phyloP scores from a whole-genome alignment of 2,329 filamentous ascomycete species.

The Truncatella angustata region DNA sequence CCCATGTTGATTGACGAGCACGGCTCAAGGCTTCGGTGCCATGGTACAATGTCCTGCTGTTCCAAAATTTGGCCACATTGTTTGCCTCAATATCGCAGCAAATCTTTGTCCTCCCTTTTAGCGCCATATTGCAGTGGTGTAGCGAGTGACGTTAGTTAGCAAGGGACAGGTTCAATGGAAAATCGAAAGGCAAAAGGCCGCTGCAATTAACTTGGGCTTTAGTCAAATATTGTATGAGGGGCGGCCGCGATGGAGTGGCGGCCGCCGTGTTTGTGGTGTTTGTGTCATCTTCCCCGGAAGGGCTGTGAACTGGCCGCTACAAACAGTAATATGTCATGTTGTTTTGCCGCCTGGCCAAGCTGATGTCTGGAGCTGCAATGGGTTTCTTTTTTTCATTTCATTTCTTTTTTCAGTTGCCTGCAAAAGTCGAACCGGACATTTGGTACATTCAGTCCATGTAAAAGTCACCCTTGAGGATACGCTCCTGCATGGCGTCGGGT shows the following conservation, averaged over 20 bases:
- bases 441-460: conserved; percentile 76
- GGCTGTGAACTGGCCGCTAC: too few relatives aligned
- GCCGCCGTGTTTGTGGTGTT: too few relatives aligned
- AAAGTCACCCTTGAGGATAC: conserved; percentile 96
- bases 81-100: neutral
- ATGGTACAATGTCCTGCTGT: neutral
- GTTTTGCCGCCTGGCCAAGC: too few relatives aligned
- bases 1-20: neutral
- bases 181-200: conserved; percentile 14
- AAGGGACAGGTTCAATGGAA: conserved; percentile 16
- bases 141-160: conserved; percentile 22
- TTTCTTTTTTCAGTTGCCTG: too few relatives aligned
- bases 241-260: neutral
- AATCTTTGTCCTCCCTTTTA: conserved; percentile 11
- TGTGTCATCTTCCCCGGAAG: too few relatives aligned
- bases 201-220: neutral
- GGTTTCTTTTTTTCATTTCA: too few relatives aligned
- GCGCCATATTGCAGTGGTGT: conserved; percentile 18
- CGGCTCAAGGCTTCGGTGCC: neutral
- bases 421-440: neutral
- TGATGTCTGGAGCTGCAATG: neutral
- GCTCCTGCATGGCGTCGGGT: conserved; percentile 93
- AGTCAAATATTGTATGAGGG: neutral
- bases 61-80: neutral
- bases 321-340: too few relatives aligned